Conservation (phyloP, 2,329 filamentous ascomycete species). For the Verticillium zaregamsianum region DNA sequence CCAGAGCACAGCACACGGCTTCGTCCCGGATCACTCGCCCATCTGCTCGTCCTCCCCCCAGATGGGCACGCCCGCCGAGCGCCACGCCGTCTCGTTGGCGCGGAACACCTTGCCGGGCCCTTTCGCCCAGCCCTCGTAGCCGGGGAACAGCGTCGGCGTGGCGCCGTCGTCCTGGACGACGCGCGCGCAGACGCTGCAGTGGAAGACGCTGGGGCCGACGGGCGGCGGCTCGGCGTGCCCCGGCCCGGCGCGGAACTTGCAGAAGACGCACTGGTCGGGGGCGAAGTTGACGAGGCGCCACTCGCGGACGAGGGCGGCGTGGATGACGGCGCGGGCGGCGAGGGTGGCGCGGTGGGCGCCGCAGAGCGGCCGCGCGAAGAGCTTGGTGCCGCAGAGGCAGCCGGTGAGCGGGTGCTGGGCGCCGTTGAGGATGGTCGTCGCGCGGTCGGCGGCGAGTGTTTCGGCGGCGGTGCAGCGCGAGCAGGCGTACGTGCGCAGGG, state of each 20-base stretch:
- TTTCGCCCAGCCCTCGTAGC: neutral
- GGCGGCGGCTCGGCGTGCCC: neutral
- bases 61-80: neutral
- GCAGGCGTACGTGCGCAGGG: constrained; percentile 33
- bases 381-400: constrained; percentile 30
- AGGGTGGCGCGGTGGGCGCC: constrained; percentile 26
- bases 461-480: constrained; percentile 17
- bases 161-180: neutral
- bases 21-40: neutral
- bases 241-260: constrained; percentile 14
- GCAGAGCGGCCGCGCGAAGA: constrained; percentile 28
- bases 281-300: constrained; percentile 21
- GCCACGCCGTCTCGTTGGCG: neutral
- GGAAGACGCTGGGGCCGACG: neutral
- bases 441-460: neutral
- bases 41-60: neutral
- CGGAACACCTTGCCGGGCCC: neutral
- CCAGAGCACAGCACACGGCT: too few relatives aligned
- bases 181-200: neutral
- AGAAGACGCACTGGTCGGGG: constrained; percentile 24
- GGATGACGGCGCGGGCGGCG: constrained; percentile 17
- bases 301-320: constrained; percentile 17
- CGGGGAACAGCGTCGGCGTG: neutral
- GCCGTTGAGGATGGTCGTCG: neutral
- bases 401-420: constrained; percentile 25